Percentiles rank a stretch among this genome's conserved stretches.
phyloP scores from a whole-genome alignment of 2,329 filamentous ascomycete species.

The Neobulgaria alba region DNA sequence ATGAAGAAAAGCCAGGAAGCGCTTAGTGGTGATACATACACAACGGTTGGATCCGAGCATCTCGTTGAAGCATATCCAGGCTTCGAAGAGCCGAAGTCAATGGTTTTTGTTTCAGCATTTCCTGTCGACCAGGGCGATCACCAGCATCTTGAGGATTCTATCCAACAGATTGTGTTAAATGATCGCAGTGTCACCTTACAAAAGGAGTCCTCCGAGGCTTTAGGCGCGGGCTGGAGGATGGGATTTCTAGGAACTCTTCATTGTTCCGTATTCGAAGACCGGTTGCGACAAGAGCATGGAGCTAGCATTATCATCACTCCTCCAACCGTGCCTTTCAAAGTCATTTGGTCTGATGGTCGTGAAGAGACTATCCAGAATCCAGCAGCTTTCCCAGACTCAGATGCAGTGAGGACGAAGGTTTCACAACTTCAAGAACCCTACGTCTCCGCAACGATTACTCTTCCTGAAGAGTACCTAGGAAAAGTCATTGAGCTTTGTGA shows the following conservation, averaged over 20 bases:
- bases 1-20: slow-evolving; percentile 97
- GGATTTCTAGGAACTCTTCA: slow-evolving; percentile 95
- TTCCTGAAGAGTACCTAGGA: slow-evolving; percentile 90
- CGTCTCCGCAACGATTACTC: slow-evolving; percentile 75
- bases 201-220: slow-evolving; percentile 88
- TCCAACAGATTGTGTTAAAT: slow-evolving; percentile 87
- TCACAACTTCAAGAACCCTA: slow-evolving; percentile 62
- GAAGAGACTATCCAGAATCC: slow-evolving; percentile 79
- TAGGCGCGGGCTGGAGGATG: slow-evolving; percentile 88
- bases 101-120: slow-evolving; percentile 98
- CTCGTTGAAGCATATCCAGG: slow-evolving; percentile 75
- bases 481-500: slow-evolving; percentile 95
- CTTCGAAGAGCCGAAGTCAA: slow-evolving; percentile 94
- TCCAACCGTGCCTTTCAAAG: slow-evolving; percentile 85
- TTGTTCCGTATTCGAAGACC: slow-evolving; percentile 98
- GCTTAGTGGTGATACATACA: slow-evolving; percentile 93
- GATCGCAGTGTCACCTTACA: slow-evolving; percentile 89
- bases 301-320: slow-evolving; percentile 95
- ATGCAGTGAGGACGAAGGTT: slow-evolving; percentile 43
- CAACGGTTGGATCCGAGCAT: slow-evolving; percentile 67
- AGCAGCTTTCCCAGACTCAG: slow-evolving; percentile 70
- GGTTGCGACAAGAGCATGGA: slow-evolving; percentile 86
- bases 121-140: slow-evolving; percentile 88
- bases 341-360: slow-evolving; percentile 68
- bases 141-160: slow-evolving; percentile 81